Conservation (phyloP, 345 rosid species). For the Mangifera indica region DNA sequence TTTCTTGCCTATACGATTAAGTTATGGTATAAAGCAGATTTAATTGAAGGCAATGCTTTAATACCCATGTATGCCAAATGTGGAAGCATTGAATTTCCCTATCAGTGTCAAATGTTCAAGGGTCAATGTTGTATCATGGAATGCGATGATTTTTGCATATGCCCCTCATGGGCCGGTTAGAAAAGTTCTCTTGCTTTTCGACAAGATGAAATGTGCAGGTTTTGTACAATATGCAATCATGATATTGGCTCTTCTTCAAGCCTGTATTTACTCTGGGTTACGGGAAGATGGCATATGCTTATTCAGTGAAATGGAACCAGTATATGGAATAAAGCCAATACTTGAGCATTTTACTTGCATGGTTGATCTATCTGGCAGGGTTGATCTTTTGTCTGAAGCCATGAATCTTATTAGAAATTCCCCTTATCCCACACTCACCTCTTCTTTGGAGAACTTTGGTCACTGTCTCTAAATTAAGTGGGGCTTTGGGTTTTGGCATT, state of each 20-base stretch:
- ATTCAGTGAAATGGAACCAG: constrained; percentile 27
- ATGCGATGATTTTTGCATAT: constrained; percentile 35
- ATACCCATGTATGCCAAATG: too few relatives aligned
- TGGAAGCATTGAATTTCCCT: constrained; percentile 25
- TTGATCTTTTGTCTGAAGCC: constrained; percentile 25
- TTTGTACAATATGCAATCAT: constrained; percentile 26
- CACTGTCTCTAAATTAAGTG: constrained; percentile 20
- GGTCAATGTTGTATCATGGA: constrained; percentile 36
- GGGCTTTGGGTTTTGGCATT: constrained; percentile 18
- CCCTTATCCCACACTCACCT: constrained; percentile 23
- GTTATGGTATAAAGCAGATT: constrained; percentile 26
- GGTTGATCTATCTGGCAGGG: constrained; percentile 35
- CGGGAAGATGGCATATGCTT: constrained; percentile 27
- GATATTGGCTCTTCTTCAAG: constrained; percentile 30
- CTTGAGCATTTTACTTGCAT: constrained; percentile 37
- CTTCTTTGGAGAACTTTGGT: constrained; percentile 37
- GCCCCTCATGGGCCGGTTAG: constrained; percentile 32
- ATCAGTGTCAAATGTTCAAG: constrained; percentile 18
- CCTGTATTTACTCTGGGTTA: constrained; percentile 31
- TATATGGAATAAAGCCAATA: constrained; percentile 19
- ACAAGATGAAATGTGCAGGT: constrained; percentile 27
- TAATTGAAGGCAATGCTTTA: too few relatives aligned
- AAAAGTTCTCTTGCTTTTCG: constrained; percentile 24
- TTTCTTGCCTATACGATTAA: constrained; percentile 33
- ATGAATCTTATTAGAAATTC: constrained; percentile 27